A percentile compares a stretch with the other conserved stretches of the same genome.
Evolutionary conservation across 1,284 basidiomycete species (phyloP).

Genomic region (Albatrellus sp.): DNA sequence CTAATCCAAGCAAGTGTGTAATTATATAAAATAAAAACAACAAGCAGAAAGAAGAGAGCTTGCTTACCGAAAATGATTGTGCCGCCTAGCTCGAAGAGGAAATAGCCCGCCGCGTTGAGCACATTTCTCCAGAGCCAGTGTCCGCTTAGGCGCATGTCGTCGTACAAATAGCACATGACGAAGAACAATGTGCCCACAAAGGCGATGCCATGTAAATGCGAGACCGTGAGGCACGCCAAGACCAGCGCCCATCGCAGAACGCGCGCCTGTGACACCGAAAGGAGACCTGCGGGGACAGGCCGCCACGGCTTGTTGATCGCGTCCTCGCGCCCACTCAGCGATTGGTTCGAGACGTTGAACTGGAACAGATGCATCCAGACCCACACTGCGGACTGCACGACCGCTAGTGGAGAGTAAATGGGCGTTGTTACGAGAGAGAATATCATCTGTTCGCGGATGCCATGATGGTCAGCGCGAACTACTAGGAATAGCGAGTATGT

Average conservation of each 20-base stretch:
- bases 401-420: neutral
- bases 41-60: too few species aligned
- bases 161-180: neutral
- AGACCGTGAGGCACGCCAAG: neutral
- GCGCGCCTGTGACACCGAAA: conserved; percentile 13
- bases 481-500: neutral
- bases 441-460: neutral
- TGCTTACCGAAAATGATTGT: neutral
- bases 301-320: conserved; percentile 29
- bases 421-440: neutral
- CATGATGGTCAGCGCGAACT: neutral
- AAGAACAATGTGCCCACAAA: neutral
- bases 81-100: neutral
- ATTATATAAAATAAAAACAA: too few species aligned
- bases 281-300: conserved; percentile 29
- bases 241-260: neutral
- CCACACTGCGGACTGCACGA: neutral
- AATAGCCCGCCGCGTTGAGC: neutral
- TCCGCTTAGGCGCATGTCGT: neutral
- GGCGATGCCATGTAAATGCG: neutral
- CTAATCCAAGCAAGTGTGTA: too few species aligned
- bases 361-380: conserved; percentile 1
- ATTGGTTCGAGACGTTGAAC: conserved; percentile 1
- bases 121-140: neutral
- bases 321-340: conserved; percentile 20